Conservation (phyloP, 2,329 filamentous ascomycete genomes). For the Botrytis deweyae region DNA sequence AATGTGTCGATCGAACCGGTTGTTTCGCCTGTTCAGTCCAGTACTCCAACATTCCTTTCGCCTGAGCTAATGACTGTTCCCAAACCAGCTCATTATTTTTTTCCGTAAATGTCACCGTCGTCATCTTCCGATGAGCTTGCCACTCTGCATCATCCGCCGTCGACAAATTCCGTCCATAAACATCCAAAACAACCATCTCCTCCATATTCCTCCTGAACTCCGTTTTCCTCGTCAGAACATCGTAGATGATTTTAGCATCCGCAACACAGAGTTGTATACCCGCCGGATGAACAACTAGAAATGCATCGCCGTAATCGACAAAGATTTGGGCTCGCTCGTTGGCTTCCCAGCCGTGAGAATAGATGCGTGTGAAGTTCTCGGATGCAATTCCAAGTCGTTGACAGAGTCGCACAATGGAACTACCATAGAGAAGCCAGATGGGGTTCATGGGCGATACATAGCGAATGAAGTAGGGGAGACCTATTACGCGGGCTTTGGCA, state of each 20-base stretch:
- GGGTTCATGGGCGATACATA: conserved; percentile 5
- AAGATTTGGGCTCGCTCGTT: conserved; percentile 5
- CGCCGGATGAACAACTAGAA: neutral
- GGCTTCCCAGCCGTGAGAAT: conserved; percentile 13
- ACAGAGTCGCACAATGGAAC: conserved; percentile 1
- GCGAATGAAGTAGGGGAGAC: neutral
- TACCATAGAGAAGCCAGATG: conserved; percentile 15
- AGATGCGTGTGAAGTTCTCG: neutral
- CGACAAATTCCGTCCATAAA: neutral
- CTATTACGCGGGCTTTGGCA: neutral
- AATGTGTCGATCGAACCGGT: neutral
- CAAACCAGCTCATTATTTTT: conserved; percentile 14
- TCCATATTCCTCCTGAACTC: conserved; percentile 11
- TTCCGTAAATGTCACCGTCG: conserved; percentile 5
- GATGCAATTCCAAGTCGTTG: neutral
- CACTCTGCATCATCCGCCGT: neutral
- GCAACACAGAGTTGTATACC: conserved; percentile 5
- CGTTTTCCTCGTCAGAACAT: neutral
- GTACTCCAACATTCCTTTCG: neutral
- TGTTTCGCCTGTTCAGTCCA: neutral
- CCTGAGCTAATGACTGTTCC: neutral
- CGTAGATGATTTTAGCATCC: neutral
- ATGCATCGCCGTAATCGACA: conserved; percentile 6
- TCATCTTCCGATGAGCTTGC: conserved; percentile 11
- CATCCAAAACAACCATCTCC: conserved; percentile 13